A percentile compares a stretch with the other conserved stretches of the same genome.
phyloP scores from a whole-genome alignment of 768 basidiomycete species.

The Pholiota conissans region DNA sequence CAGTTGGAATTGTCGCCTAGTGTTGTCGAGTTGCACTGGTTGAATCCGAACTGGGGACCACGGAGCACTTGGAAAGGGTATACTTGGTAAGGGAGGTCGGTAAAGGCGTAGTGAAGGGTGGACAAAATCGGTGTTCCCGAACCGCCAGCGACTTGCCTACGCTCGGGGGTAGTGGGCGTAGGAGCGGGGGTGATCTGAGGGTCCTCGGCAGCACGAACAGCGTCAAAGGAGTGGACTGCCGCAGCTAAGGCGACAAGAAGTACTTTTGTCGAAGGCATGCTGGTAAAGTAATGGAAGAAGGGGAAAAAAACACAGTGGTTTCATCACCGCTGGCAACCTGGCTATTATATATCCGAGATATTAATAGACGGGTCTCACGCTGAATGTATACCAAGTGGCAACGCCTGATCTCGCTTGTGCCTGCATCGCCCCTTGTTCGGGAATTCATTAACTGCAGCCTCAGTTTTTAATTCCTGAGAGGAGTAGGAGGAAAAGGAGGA shows the following conservation, averaged over 20 bases:
- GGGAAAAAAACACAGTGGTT: neutral
- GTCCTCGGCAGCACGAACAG: slow-evolving; percentile 9
- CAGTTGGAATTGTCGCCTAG: slow-evolving; percentile 55
- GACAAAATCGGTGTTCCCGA: slow-evolving; percentile 18
- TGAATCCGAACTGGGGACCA: slow-evolving; percentile 61
- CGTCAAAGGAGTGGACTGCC: slow-evolving; percentile 16
- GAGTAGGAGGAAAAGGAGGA: too few relatives aligned
- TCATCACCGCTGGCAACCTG: neutral
- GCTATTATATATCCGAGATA: neutral
- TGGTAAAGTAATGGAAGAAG: neutral
- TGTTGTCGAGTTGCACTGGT: slow-evolving; percentile 69
- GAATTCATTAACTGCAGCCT: neutral
- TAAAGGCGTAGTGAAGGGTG: slow-evolving; percentile 15
- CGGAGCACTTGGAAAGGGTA: slow-evolving; percentile 24
- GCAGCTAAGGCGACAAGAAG: slow-evolving; percentile 10
- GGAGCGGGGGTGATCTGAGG: slow-evolving; percentile 12
- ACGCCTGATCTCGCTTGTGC: neutral
- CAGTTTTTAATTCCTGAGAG: too few relatives aligned
- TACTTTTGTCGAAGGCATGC: slow-evolving; percentile 2
- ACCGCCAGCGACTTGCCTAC: slow-evolving; percentile 16
- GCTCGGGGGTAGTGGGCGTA: slow-evolving; percentile 6
- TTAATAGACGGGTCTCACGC: neutral
- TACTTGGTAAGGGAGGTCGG: slow-evolving; percentile 17
- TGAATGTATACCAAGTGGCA: neutral
- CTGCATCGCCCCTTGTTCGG: neutral